These are phyloP conservation scores for Mortierella sp. DNA, from an alignment of 371 early-diverging fungal genomes.

Conservation along the genomic window DNA sequence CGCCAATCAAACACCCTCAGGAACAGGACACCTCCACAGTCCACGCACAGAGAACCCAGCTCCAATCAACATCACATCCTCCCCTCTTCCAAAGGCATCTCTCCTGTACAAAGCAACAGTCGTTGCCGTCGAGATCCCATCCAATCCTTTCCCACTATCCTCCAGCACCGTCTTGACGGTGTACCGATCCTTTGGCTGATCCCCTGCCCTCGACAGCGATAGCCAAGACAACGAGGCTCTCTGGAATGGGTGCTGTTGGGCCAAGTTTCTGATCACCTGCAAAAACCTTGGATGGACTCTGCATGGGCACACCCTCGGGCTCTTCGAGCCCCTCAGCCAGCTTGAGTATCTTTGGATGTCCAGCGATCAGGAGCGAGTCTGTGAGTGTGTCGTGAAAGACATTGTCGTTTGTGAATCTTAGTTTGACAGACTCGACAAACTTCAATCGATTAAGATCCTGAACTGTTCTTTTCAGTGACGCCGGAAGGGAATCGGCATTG, in stretches of 20 bases:
- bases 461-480: not conserved
- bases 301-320: not conserved
- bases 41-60: constrained; percentile 14
- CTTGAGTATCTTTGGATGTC: constrained; percentile 32
- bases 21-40: constrained; percentile 17
- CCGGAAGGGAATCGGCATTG: not conserved
- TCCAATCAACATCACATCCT: constrained; percentile 34
- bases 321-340: constrained; percentile 4
- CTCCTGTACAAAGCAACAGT: constrained; percentile 56
- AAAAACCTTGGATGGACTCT: constrained; percentile 22
- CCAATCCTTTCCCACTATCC: constrained; percentile 50
- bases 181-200: constrained; percentile 30
- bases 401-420: constrained; percentile 57
- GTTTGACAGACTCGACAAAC: constrained; percentile 34
- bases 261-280: constrained; percentile 26
- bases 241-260: not conserved
- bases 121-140: constrained; percentile 51
- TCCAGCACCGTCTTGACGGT: constrained; percentile 47
- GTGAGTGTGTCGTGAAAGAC: constrained; percentile 54
- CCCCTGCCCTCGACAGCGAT: not conserved
- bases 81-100: not conserved
- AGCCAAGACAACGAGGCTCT: not conserved
- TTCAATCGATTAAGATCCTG: constrained; percentile 19
- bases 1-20: no score
- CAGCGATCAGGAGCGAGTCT: constrained; percentile 50